Evolutionary conservation across 176 grass and related monocot genomes (phyloP), one percentile per base, ranked within the genome.

Genomic region (Eragrostis nindensis): DNA sequence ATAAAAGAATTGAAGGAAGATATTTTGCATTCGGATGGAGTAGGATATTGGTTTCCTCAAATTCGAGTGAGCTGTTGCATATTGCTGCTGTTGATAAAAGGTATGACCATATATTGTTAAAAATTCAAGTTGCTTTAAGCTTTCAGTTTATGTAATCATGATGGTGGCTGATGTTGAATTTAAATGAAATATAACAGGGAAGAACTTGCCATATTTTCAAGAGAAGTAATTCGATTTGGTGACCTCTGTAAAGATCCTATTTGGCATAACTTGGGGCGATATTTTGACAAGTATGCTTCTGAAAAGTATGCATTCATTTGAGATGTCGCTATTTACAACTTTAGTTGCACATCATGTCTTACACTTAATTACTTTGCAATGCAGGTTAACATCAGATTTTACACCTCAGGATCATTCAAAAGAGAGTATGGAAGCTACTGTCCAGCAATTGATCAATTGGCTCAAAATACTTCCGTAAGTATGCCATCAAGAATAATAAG

Each of bases 141-240:
- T 53, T 66, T 62, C 18, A 1, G 17, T 84, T 82, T 25, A 12
- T 76, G 10, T 49, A 65, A 3, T 65, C 21, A 39, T 79, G 68
- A 62, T 3, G 7, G 13, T 84, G 15, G 29, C 57, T 87, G 60
- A 80, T 18, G 24, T 74, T 65, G 17, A 38, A 5, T 76, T 68
- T 44, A 54, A 84, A 86, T 90, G 73, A 13, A 68, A n/a, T n/a
- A n/a, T n/a, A n/a, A 88, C 91, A 98, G 95, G 92, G 90, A 98
- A 52, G 95, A 98, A 70, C 86, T 98, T 25, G 86, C 75, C 44
- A 45, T 91, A 82, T 91, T 98, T 84, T 89, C 92, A 70, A 87
- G 79, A 83, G 95, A 98, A 93, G 95, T 98, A 26, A 91, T 95
- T 80, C 82, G 95, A 74, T 98, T 98, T 80, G 95, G 95, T 52